Percentiles rank a stretch among this genome's conserved stretches.
Conservation (phyloP, 2,329 filamentous ascomycete genomes). For the Trichoderma afroharzianum region DNA sequence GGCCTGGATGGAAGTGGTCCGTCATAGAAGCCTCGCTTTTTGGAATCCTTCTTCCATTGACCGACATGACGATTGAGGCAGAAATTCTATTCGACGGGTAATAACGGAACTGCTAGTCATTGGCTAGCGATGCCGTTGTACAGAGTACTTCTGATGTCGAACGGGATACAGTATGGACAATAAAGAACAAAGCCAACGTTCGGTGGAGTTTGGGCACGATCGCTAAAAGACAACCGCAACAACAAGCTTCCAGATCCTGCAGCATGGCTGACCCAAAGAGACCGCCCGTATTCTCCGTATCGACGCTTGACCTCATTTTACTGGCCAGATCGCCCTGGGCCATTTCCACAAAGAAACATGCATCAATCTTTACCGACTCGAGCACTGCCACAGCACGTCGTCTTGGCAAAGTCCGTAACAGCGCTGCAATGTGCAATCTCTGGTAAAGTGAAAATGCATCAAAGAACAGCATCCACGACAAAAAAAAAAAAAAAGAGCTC, state of each 20-base stretch:
- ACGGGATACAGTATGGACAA: neutral
- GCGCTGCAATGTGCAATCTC: neutral
- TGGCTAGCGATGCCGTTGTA: neutral
- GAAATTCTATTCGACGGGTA: neutral
- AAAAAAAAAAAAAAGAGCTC: neutral
- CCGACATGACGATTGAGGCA: neutral
- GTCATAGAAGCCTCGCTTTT: slow-evolving; percentile 6
- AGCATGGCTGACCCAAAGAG: neutral
- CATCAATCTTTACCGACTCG: neutral
- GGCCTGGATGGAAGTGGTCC: neutral
- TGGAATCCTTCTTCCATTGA: neutral
- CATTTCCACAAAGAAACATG: neutral
- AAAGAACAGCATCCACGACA: neutral
- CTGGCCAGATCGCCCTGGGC: neutral
- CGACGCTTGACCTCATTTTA: neutral
- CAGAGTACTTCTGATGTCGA: neutral
- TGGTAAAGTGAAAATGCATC: no score
- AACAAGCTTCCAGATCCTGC: neutral
- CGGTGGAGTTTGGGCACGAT: neutral
- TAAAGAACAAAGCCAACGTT: neutral
- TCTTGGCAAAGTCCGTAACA: neutral
- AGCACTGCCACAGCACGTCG: neutral
- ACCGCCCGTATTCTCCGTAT: neutral
- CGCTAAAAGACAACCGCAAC: neutral
- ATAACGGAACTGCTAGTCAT: neutral